Base-by-base conservation (phyloP, 176 grass and related monocot species). In the Oryza glaberrima region DNA sequence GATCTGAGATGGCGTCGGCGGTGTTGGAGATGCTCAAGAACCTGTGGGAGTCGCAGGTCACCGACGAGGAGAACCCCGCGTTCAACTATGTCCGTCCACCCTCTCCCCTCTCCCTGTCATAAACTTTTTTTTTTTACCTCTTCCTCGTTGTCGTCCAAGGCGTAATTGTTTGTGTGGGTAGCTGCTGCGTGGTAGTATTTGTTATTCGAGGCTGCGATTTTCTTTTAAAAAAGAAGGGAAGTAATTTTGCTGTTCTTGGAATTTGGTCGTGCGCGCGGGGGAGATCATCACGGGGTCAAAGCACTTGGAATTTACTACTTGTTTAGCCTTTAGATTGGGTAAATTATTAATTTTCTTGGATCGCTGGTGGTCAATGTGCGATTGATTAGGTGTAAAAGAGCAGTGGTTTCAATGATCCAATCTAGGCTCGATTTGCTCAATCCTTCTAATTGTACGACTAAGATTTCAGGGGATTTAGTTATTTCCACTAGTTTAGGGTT, bases 31-130 rank as follows among this genome's bases (percentile, higher is more conserved):
- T 84, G 79, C 44, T 94, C 45, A 88, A 83, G 86, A 76, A 16
- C 35, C 20, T 94, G 70, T 90, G 83, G 92, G 64, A 85, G 70
- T 90, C 92, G 7, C 88, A 94, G 88, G 49, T 94, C 82, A 90
- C 73, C 43, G 83, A 94, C 30, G 88, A 94, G 79, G 92, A 91
- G 75, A 78, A 91, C 79, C 54, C 83, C 88, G 83, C 70, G 12
- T 12, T 83, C 83, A 91, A 90, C 83, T 86, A 81, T 73, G 88
- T 93, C 61, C 54, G 82, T 70, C 81, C 32, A 34, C 25, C 1
- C 54, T 36, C 34, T 32, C 35, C 4, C 10, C 14, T 35, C 40
- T 2, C 44, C 15, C 4, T 16, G 4, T 4, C 25, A 8, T 22
- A 15, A 49, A 8, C 44, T 34, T 23, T 3, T n/a, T 4, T 4